Evolutionary conservation across 1,284 basidiomycete genomes (phyloP).

Genomic region (Cutaneotrichosporon cyanovorans): DNA sequence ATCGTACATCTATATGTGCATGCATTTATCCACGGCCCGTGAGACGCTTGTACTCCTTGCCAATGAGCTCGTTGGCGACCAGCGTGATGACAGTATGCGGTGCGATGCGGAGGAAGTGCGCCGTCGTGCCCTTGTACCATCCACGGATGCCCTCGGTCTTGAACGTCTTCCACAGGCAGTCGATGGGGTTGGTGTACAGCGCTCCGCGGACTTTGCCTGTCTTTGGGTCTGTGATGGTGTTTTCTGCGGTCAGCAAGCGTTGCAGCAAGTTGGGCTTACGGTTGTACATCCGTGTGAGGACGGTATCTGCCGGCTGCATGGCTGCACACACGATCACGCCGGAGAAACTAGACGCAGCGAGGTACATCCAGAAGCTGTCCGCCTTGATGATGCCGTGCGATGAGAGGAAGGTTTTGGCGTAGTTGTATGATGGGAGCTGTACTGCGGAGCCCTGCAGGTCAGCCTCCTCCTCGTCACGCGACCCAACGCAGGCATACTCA

Average conservation of each 20-base stretch:
- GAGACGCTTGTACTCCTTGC: slow-evolving; percentile 56
- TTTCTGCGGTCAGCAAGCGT: slow-evolving; percentile 48
- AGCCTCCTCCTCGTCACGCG: background rate
- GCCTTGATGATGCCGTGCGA: slow-evolving; percentile 58
- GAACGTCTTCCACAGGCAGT: slow-evolving; percentile 93
- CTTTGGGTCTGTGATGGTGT: slow-evolving; percentile 58
- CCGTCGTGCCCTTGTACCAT: slow-evolving; percentile 90
- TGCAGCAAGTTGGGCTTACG: slow-evolving; percentile 44
- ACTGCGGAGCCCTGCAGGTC: slow-evolving; percentile 54
- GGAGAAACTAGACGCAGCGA: slow-evolving; percentile 79
- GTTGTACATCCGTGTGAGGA: slow-evolving; percentile 92
- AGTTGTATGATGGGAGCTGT: slow-evolving; percentile 92
- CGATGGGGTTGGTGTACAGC: slow-evolving; percentile 84
- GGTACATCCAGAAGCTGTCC: slow-evolving; percentile 76
- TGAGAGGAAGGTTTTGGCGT: slow-evolving; percentile 72
- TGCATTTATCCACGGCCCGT: slow-evolving; percentile 7
- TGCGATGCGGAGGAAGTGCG: slow-evolving; percentile 83
- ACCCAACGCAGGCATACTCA: slow-evolving; percentile 47
- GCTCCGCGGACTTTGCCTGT: slow-evolving; percentile 68
- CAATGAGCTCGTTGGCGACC: slow-evolving; percentile 76
- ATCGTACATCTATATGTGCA: no score
- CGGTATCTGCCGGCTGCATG: slow-evolving; percentile 65
- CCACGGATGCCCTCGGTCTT: slow-evolving; percentile 81
- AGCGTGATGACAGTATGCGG: slow-evolving; percentile 82
- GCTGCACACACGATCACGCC: slow-evolving; percentile 84